A percentile compares a stretch with the other conserved stretches of the same genome.
Evolutionary conservation across 495 filamentous ascomycete genomes (phyloP).

Genomic region (Mytilinidion resinicola): DNA sequence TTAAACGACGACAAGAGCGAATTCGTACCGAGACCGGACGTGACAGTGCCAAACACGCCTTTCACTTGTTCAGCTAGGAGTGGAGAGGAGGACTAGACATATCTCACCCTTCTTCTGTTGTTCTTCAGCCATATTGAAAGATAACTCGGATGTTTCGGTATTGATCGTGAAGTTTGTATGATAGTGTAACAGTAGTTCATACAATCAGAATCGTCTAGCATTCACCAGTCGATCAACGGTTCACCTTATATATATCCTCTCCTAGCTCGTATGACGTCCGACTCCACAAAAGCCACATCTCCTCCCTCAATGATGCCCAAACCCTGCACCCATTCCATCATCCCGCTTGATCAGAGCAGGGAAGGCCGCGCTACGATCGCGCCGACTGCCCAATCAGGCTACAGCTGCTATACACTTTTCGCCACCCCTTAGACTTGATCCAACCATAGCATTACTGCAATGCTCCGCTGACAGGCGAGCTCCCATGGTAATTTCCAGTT

Average conservation of each 20-base stretch:
- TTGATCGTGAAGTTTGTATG: no score
- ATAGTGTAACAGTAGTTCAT: not conserved
- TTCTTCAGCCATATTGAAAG: not conserved
- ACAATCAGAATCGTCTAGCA: not conserved
- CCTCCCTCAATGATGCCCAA: not conserved
- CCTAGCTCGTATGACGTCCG: not conserved
- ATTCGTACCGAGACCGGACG: conserved; percentile 19
- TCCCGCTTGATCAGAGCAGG: conserved; percentile 1
- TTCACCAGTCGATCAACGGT: not conserved
- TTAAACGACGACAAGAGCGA: not conserved
- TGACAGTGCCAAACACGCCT: conserved; percentile 26
- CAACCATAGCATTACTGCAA: no score
- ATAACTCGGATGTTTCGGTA: not conserved
- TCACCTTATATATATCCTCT: not conserved
- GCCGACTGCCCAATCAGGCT: not conserved
- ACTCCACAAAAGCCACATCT: not conserved
- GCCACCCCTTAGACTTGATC: no score
- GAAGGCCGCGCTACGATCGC: not conserved
- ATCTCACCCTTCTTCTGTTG: conserved; percentile 1
- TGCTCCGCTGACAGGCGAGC: no score
- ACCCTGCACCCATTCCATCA: not conserved
- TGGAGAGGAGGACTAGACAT: not conserved
- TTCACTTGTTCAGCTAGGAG: not conserved
- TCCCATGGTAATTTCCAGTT: no score
- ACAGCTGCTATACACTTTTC: no score